Evolutionary conservation across 2,329 filamentous ascomycete species (phyloP).

Genomic region (Eurotiales sp.): DNA sequence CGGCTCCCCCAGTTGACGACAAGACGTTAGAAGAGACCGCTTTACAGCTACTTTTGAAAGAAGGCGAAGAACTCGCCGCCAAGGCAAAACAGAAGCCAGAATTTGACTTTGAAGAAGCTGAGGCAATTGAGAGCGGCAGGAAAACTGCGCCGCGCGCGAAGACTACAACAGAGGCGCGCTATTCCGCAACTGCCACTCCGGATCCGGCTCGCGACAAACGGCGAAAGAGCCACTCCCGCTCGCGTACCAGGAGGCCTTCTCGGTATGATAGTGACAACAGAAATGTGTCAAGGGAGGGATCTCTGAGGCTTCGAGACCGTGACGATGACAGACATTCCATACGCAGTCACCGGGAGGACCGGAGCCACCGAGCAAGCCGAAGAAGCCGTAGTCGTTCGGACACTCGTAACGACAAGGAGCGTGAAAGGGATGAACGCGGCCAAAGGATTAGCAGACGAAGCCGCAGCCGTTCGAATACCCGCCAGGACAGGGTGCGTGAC

Average conservation of each 20-base stretch:
- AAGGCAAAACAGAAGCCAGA: constrained; percentile 50
- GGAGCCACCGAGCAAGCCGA: neutral
- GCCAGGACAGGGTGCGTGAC: constrained; percentile 24
- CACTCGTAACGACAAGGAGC: constrained; percentile 25
- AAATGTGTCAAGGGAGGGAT: constrained; percentile 18
- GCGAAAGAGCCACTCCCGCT: constrained; percentile 26
- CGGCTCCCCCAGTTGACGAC: constrained; percentile 41
- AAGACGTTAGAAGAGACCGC: constrained; percentile 55
- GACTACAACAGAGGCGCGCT: constrained; percentile 25
- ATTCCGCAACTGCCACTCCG: constrained; percentile 21
- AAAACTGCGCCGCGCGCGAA: constrained; percentile 30
- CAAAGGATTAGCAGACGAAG: constrained; percentile 18
- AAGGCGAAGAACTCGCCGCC: constrained; percentile 53
- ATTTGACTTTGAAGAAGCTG: constrained; percentile 48
- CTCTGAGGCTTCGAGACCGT: constrained; percentile 17
- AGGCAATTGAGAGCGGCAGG: constrained; percentile 38
- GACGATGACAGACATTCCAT: constrained; percentile 14
- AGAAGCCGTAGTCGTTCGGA: constrained; percentile 26
- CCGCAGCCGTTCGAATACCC: constrained; percentile 23
- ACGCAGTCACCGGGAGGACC: constrained; percentile 12
- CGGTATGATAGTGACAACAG: constrained; percentile 19
- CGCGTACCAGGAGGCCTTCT: constrained; percentile 20
- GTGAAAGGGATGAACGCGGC: constrained; percentile 25
- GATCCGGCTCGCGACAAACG: constrained; percentile 27
- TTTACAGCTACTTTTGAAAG: constrained; percentile 51